Evolutionary conservation across 768 basidiomycete genomes (phyloP).

Genomic region (Phaeolepiota aurea): DNA sequence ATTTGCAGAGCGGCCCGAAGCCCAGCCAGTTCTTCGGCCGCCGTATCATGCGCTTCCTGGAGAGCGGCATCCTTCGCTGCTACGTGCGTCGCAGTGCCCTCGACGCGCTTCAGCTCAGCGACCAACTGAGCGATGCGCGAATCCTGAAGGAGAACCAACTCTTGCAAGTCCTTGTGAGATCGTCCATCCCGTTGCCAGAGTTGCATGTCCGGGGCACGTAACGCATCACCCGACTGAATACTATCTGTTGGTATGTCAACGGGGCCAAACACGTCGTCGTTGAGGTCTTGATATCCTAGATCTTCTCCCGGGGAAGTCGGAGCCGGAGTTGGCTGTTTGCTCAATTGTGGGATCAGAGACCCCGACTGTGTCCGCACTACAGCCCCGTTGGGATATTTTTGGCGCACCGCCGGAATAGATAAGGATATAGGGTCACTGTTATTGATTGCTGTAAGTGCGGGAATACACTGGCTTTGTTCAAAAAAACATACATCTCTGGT

Average conservation of each 20-base stretch:
- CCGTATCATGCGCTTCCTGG: background rate
- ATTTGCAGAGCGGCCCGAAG: no score
- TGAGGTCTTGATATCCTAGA: conserved; percentile 7
- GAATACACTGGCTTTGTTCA: background rate
- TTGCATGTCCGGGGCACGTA: no score
- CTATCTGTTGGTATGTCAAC: background rate
- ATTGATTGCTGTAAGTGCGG: background rate
- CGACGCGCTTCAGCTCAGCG: conserved; percentile 5
- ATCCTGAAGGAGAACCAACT: background rate
- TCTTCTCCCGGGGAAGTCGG: conserved; percentile 24
- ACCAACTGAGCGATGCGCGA: conserved; percentile 3
- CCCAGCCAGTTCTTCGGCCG: background rate
- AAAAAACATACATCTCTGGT: background rate
- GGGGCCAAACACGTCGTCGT: conserved; percentile 1
- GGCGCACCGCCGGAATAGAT: conserved; percentile 4
- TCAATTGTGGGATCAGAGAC: conserved; percentile 34
- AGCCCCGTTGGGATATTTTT: conserved; percentile 4
- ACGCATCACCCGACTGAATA: background rate
- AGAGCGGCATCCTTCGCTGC: no score
- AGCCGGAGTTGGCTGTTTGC: conserved; percentile 43
- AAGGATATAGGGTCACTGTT: background rate
- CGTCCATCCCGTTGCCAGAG: background rate
- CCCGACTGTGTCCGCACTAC: conserved; percentile 36
- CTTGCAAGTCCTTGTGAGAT: background rate
- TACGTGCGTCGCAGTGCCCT: no score